Percentiles rank a stretch among this genome's conserved stretches.
These are phyloP conservation scores for Leccinellum albellum DNA, from an alignment of 768 basidiomycete genomes.

Conservation along the genomic window DNA sequence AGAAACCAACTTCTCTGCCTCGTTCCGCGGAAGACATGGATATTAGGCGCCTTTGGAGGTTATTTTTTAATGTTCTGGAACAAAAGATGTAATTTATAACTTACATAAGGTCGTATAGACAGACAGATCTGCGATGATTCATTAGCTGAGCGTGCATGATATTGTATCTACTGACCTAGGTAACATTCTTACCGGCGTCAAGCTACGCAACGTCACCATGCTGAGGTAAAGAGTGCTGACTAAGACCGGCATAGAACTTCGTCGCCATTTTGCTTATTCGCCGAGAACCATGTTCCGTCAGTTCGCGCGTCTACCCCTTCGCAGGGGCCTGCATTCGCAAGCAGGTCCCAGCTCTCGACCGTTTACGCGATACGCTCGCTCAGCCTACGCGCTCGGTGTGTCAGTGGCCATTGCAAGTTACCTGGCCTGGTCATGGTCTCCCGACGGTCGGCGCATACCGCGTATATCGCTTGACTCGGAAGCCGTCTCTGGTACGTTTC, in stretches of 20 bases:
- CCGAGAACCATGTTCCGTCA: slow-evolving; percentile 48
- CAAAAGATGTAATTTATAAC: no score
- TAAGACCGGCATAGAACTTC: slow-evolving; percentile 25
- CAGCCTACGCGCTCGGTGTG: slow-evolving; percentile 38
- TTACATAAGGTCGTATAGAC: no score
- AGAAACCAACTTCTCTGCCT: neutral
- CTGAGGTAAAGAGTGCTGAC: slow-evolving; percentile 24
- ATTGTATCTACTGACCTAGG: no score
- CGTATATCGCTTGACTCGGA: slow-evolving; percentile 48
- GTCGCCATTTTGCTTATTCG: neutral
- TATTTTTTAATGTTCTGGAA: neutral
- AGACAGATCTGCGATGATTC: no score
- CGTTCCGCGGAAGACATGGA: neutral
- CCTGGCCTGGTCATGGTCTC: slow-evolving; percentile 45
- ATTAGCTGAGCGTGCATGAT: no score
- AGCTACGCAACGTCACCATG: no score
- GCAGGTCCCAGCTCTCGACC: slow-evolving; percentile 17
- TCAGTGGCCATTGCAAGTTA: slow-evolving; percentile 45
- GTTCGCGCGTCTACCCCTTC: slow-evolving; percentile 49
- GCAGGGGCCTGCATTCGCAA: slow-evolving; percentile 50
- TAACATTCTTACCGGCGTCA: no score
- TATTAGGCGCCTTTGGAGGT: no score
- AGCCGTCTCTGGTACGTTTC: slow-evolving; percentile 24
- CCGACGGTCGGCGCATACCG: slow-evolving; percentile 41
- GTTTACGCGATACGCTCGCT: slow-evolving; percentile 26